Evolutionary conservation across 208 protist genomes (phyloP), one percentile per base, ranked within the genome.

Genomic region (Trypanosoma conorhini): DNA sequence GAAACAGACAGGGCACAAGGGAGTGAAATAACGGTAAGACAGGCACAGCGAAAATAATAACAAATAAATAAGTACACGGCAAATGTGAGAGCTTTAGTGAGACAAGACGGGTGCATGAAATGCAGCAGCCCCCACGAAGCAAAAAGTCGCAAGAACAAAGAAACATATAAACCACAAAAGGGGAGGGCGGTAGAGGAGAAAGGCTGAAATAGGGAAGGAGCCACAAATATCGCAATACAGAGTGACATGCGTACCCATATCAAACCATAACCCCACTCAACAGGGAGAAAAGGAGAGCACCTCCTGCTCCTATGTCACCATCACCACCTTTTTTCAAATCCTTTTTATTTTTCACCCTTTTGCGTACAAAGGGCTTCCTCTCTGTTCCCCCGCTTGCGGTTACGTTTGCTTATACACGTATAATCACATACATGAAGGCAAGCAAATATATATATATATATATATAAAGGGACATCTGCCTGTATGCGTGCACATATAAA

Each of bases 21-120:
- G 62, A n/a, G 60, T 19, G 51, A 35, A 60, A 60, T 28, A 71
- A 63, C 9, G 30, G 35, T 4, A 67, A 67, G 50, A 42, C 55
- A 10, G 38, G 52, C 17, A 62, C 40, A 64, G n/a, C 15, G 17
- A 48, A 64, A 64, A 64, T 13, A 44, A 26, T 52, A 67, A 67
- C 7, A 58, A 67, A 67, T 58, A 60, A 46, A 38, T 3, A 67
- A 48, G 31, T 46, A 33, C 26, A 56, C 12, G 22, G 33, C n/a
- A 67, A 67, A 66, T 19, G 21, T 21, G 55, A 57, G 57, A 42
- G 8, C 33, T 38, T 38, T 7, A 38, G 4, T 7, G 30, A 57
- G 30, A 30, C 12, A 56, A 57, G 15, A 26, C 26, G 28, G 26
- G 7, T 9, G 3, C 55, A 35, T 13, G 42, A 46, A 46, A 46